These are phyloP conservation scores for Fusarium bulbicola DNA, from an alignment of 2,329 filamentous ascomycete genomes.

Conservation along the genomic window DNA sequence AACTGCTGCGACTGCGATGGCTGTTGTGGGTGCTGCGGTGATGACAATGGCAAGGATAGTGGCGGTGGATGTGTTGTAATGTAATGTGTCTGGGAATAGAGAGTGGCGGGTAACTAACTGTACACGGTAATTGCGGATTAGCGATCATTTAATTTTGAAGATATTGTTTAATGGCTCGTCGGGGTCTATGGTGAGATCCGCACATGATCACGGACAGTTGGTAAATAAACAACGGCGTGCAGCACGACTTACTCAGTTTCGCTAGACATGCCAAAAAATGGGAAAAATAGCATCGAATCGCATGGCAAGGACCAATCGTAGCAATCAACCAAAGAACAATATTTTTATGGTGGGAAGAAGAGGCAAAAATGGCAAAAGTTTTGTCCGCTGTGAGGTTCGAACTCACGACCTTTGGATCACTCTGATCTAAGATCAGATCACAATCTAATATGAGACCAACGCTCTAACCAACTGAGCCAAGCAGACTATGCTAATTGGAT, in stretches of 20 bases:
- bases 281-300: too few species aligned
- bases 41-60: background rate
- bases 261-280: accelerated
- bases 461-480: constrained; percentile 30
- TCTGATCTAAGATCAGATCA: constrained; percentile 15
- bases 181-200: too few species aligned
- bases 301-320: too few species aligned
- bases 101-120: accelerated
- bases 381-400: constrained; percentile 33
- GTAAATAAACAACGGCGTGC: background rate
- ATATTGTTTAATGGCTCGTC: background rate
- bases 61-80: constrained; percentile 17
- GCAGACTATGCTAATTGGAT: background rate
- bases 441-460: constrained; percentile 28
- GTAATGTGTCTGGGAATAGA: background rate
- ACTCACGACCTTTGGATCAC: constrained; percentile 36
- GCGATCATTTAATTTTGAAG: background rate
- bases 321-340: too few species aligned
- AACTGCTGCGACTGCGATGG: background rate
- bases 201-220: background rate
- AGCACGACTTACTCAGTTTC: background rate
- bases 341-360: too few species aligned
- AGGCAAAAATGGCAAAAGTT: background rate
- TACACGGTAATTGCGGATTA: background rate
- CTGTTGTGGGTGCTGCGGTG: background rate